Evolutionary conservation across 805 yeast species (phyloP).

Genomic region (Alloascoidea hylecoeti): DNA sequence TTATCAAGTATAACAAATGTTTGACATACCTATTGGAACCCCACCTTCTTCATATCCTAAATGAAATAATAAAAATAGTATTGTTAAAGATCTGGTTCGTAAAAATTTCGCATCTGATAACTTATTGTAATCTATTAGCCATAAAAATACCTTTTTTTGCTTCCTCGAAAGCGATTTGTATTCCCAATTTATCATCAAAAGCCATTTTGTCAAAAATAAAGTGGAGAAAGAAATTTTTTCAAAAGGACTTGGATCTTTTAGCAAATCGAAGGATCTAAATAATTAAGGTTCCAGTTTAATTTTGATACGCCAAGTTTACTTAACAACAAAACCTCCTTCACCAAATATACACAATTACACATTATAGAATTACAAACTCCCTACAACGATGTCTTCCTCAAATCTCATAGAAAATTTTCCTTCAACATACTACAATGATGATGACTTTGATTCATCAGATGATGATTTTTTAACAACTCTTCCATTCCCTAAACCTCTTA

Average conservation of each 20-base stretch:
- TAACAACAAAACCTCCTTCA: no score
- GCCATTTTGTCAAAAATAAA: conserved; percentile 19
- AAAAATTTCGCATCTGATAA: background rate
- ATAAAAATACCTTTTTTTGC: conserved; percentile 36
- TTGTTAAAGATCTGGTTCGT: background rate
- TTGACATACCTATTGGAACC: conserved; percentile 50
- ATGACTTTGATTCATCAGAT: background rate
- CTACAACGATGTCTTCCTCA: no score
- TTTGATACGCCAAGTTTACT: no score
- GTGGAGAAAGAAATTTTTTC: background rate
- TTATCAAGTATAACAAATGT: background rate
- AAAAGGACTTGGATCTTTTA: no score
- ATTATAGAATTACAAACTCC: no score
- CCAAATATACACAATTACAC: no score
- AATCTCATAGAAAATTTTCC: no score
- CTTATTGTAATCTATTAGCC: background rate
- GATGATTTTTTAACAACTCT: background rate
- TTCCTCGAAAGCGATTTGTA: conserved; percentile 59
- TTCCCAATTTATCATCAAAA: conserved; percentile 52
- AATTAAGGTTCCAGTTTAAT: no score
- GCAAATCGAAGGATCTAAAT: no score
- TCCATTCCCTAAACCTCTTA: conserved; percentile 11
- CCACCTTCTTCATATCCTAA: conserved; percentile 74
- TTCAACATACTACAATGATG: no score
- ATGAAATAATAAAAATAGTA: background rate